Evolutionary conservation across 768 basidiomycete species (phyloP), one percentile per base, ranked within the genome.

Genomic region (Gloeophyllum trabeum): DNA sequence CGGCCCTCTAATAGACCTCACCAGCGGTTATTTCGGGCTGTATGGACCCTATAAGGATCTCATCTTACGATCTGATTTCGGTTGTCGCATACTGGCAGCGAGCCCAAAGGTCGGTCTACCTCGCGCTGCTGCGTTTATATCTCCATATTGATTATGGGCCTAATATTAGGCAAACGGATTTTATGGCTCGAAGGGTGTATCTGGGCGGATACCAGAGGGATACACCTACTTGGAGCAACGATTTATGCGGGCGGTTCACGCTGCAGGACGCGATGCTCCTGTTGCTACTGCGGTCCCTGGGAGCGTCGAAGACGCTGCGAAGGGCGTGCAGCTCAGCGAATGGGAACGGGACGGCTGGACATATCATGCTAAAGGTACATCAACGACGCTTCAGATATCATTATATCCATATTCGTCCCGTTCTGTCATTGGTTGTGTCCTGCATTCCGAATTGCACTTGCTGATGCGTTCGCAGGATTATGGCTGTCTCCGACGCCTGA

Each of bases 301-400:
- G n/a, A 50, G 50, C 6, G 54, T 46, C 21, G 4, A n/a, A 4
- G n/a, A 34, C 41, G 54, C 48, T 24, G 61, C 65, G 3, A 53
- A 61, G 24, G 75, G 78, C 0, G 71, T 99, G 19, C 67, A 78
- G 42, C 65, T 99, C 46, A 72, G 65, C 45, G 94, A 99, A 59
- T 99, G 96, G 96, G 73, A 79, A 54, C 74, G 73, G 48, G 64
- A 70, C 19, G 89, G 83, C 3, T 99, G 96, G 96, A 98, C 96
- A 1, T 99, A 99, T 62, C 96, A 99, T 54, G 88, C 96, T 20
- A 99, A 99, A 72, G 96, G 93, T 94, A 47, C 28, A 59, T 48
- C 26, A 22, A 19, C 23, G 25, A 30, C 39, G 32, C 7, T n/a
- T n/a, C n/a, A n/a, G n/a, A n/a, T n/a, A n/a, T n/a, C n/a, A n/a